Evolutionary conservation across 176 grass and related monocot genomes (phyloP).

Genomic region (Panicum miliaceum): DNA sequence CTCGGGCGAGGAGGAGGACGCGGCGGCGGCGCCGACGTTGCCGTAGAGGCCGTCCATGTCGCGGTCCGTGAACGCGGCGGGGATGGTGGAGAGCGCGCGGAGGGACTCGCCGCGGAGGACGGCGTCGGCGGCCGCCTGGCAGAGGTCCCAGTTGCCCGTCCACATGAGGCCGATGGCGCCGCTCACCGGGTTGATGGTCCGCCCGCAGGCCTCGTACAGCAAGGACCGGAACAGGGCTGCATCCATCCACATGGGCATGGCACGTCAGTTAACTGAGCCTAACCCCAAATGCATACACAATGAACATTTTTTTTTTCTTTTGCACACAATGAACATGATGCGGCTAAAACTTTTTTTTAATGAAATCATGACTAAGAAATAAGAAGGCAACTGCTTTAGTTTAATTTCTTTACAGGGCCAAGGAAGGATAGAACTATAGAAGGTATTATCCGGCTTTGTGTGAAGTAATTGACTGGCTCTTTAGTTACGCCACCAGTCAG

Average conservation of each 20-base stretch:
- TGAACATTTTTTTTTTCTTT: background rate
- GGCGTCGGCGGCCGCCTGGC: slow-evolving; percentile 71
- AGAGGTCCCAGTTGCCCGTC: slow-evolving; percentile 84
- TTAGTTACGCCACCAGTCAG: background rate
- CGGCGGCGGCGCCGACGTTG: slow-evolving; percentile 24
- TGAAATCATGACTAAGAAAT: too few relatives aligned
- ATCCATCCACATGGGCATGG: background rate
- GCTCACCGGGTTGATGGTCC: slow-evolving; percentile 81
- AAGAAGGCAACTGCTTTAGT: too few relatives aligned
- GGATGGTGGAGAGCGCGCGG: slow-evolving; percentile 46
- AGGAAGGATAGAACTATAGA: too few relatives aligned
- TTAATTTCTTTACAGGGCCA: too few relatives aligned
- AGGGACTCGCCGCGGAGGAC: slow-evolving; percentile 69
- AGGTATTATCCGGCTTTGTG: too few relatives aligned
- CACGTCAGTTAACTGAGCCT: background rate
- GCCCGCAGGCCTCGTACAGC: slow-evolving; percentile 81
- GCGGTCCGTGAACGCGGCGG: slow-evolving; percentile 43
- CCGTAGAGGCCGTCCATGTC: slow-evolving; percentile 63
- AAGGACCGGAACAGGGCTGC: slow-evolving; percentile 73
- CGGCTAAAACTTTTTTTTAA: background rate
- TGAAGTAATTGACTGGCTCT: too few relatives aligned
- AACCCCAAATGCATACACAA: background rate
- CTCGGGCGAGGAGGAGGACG: slow-evolving; percentile 36
- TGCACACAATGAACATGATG: too few relatives aligned
- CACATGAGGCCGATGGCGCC: slow-evolving; percentile 80